Evolutionary conservation across 257 asterid genomes (phyloP).

Genomic region (Jacaranda copaia): DNA sequence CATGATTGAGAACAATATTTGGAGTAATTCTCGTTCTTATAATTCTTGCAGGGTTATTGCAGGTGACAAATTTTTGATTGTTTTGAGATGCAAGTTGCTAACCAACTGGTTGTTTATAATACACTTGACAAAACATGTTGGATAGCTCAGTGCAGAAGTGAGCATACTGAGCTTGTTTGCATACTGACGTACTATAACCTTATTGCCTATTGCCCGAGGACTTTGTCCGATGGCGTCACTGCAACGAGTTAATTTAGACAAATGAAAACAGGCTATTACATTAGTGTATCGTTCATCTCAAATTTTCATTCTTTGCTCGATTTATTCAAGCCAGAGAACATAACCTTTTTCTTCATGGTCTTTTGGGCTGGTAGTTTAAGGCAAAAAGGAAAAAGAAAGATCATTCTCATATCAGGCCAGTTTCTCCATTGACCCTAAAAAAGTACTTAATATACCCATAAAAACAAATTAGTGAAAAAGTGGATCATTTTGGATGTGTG

Average conservation of each 20-base stretch:
- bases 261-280: too few species aligned
- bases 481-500: too few species aligned
- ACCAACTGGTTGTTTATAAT: neutral
- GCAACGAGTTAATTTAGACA: too few species aligned
- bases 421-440: neutral
- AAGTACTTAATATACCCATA: too few species aligned
- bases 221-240: neutral
- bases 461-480: too few species aligned
- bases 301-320: neutral
- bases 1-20: neutral
- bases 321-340: neutral
- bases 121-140: neutral
- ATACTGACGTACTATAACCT: too few species aligned
- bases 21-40: slow-evolving; percentile 6
- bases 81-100: slow-evolving; percentile 8
- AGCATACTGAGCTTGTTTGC: neutral
- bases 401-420: neutral
- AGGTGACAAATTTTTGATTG: neutral
- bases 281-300: neutral
- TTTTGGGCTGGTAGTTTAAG: neutral
- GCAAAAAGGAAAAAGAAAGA: neutral
- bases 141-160: slow-evolving; percentile 1
- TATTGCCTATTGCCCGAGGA: neutral
- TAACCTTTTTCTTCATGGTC: neutral
- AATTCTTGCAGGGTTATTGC: slow-evolving; percentile 27